Evolutionary conservation across 1,139 yeast genomes (phyloP).

Genomic region (Fermentozyma sake): DNA sequence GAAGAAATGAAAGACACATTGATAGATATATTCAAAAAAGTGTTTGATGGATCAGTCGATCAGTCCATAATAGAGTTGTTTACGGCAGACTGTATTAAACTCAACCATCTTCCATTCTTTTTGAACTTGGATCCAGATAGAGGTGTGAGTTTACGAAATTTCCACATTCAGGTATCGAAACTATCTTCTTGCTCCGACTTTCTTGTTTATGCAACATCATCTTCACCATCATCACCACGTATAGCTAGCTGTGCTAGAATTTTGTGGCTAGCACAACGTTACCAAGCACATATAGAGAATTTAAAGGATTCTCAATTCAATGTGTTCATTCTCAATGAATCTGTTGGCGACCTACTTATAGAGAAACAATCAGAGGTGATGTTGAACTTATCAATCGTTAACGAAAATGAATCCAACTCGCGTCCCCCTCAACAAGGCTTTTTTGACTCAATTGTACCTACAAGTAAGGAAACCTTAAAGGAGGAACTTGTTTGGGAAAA

Average conservation of each 20-base stretch:
- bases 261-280: conserved; percentile 51
- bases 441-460: too few relatives aligned
- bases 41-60: conserved; percentile 10
- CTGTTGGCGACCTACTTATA: too few relatives aligned
- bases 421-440: neutral
- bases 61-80: conserved; percentile 17
- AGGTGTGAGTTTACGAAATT: conserved; percentile 71
- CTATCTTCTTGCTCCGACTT: conserved; percentile 66
- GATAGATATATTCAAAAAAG: conserved; percentile 13
- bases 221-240: conserved; percentile 2
- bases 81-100: conserved; percentile 38
- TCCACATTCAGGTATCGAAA: conserved; percentile 72
- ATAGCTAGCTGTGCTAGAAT: conserved; percentile 41
- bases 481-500: conserved; percentile 50
- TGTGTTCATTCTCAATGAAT: conserved; percentile 14
- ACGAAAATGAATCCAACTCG: neutral
- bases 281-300: conserved; percentile 18
- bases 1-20: conserved; percentile 27
- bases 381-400: neutral
- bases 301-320: conserved; percentile 9
- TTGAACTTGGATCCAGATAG: conserved; percentile 56
- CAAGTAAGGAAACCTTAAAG: too few relatives aligned
- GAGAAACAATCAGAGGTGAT: too few relatives aligned
- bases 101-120: conserved; percentile 50
- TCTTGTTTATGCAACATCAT: conserved; percentile 43